These are phyloP conservation scores for Stereocaulon alpinum DNA, from an alignment of 495 filamentous ascomycete genomes.

Conservation along the genomic window DNA sequence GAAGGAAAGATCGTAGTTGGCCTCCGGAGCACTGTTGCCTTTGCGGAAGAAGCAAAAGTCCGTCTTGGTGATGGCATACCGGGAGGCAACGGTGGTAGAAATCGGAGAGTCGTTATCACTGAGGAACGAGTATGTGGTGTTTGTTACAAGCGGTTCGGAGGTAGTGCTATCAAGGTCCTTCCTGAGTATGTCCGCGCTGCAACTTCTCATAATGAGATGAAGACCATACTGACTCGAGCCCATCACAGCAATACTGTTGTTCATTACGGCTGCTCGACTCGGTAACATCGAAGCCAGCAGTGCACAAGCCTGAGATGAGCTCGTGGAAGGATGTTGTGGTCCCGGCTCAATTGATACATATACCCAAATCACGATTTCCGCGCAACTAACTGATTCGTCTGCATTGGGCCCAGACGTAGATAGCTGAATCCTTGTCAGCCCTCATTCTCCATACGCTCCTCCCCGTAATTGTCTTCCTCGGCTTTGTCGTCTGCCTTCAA, in stretches of 20 bases:
- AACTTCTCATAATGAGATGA: background rate
- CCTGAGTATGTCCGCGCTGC: slow-evolving; percentile 44
- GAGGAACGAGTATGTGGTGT: slow-evolving; percentile 86
- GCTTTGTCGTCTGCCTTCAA: slow-evolving; percentile 44
- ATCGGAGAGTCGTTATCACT: slow-evolving; percentile 62
- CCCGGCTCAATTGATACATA: background rate
- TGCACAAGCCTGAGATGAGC: slow-evolving; percentile 7
- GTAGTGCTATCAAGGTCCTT: slow-evolving; percentile 72
- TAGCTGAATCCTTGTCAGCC: background rate
- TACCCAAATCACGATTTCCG: slow-evolving; percentile 7
- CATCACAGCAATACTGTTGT: slow-evolving; percentile 51
- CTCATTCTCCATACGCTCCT: slow-evolving; percentile 44
- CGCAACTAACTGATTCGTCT: background rate
- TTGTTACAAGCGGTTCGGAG: slow-evolving; percentile 85
- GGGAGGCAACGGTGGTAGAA: slow-evolving; percentile 43
- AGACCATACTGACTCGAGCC: slow-evolving; percentile 22
- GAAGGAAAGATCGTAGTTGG: slow-evolving; percentile 66
- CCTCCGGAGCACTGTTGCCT: slow-evolving; percentile 61
- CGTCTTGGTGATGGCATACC: slow-evolving; percentile 52
- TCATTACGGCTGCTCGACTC: slow-evolving; percentile 70
- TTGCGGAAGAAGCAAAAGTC: slow-evolving; percentile 59
- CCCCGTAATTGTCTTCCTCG: slow-evolving; percentile 81
- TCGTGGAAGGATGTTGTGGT: background rate
- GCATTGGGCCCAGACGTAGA: background rate
- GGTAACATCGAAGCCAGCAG: slow-evolving; percentile 18